Conservation (phyloP, 2,329 filamentous ascomycete genomes). For the Sporothrix dimorphospora region DNA sequence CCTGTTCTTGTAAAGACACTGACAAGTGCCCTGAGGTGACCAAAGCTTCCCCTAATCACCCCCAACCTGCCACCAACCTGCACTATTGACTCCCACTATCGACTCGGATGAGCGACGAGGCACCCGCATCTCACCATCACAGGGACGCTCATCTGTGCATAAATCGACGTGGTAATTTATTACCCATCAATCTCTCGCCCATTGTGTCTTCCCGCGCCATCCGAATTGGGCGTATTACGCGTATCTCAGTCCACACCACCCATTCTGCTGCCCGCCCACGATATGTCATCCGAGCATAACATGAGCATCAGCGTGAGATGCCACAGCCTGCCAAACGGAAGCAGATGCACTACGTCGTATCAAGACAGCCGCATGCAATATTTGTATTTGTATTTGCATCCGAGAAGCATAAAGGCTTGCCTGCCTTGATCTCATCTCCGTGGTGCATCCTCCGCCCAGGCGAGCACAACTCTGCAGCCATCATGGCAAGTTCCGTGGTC, state of each 20-base stretch:
- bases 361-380: not conserved
- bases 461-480: not conserved
- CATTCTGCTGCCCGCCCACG: not conserved
- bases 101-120: not conserved
- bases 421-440: not conserved
- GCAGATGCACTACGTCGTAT: not conserved
- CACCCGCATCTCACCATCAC: not conserved
- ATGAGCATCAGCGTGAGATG: not conserved
- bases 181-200: not conserved
- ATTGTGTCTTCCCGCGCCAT: slow-evolving; percentile 18
- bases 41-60: not conserved
- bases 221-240: slow-evolving; percentile 27
- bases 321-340: not conserved
- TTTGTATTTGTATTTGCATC: not conserved
- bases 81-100: slow-evolving; percentile 9
- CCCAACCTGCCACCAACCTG: not conserved
- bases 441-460: not conserved
- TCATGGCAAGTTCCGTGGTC: not conserved
- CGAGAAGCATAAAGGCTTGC: not conserved
- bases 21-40: not conserved
- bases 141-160: no score
- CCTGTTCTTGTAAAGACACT: no score
- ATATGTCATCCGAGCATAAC: not conserved
- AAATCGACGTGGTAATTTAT: no score
- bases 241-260: slow-evolving; percentile 9